Evolutionary conservation across 768 basidiomycete species (phyloP), one percentile per base, ranked within the genome.

Genomic region (Tricholomella constricta): DNA sequence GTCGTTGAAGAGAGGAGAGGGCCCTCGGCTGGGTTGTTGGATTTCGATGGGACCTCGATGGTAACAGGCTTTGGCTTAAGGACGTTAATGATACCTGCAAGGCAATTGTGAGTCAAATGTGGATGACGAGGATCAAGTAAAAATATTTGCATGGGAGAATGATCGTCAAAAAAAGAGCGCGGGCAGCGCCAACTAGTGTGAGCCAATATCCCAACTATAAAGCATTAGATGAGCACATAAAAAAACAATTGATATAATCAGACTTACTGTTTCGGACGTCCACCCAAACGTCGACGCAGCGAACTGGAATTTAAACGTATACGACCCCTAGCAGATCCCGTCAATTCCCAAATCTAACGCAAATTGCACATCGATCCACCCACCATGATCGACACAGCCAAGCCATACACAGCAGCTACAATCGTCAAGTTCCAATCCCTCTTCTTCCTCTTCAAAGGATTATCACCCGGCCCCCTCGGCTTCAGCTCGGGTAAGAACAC

Each of bases 131-230:
- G 41, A 19, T 32, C 32, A 22, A 20, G 14, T 10, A 7, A 19
- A 25, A 15, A 17, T 48, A 43, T 26, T 11, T 25, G 22, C 64
- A 20, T 9, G 90, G 90, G 5, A 91, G 67, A 29, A 88, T 62
- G 14, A 80, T 40, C 1, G 81, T 70, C 55, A 91, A 68, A 60
- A 79, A 78, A 2, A 80, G 3, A 0, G 87, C 86, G 3, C 87
- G 78, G 1, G 73, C 63, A 27, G 70, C 70, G 6, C 84, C 83
- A 9, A 83, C 62, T 10, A 79, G 59, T 51, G 82, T 86, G 10
- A 89, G 60, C 72, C 78, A 90, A 62, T 90, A 90, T n/a, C 88
- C 88, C n/a, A 85, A 65, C 89, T 90, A 50, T 25, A 9, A 14
- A 48, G 54, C 42, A 20, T 27, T 42, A 49, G n/a, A 36, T 35